Evolutionary conservation across 345 rosid species (phyloP).

Genomic region (Aquilaria yunnanensis): DNA sequence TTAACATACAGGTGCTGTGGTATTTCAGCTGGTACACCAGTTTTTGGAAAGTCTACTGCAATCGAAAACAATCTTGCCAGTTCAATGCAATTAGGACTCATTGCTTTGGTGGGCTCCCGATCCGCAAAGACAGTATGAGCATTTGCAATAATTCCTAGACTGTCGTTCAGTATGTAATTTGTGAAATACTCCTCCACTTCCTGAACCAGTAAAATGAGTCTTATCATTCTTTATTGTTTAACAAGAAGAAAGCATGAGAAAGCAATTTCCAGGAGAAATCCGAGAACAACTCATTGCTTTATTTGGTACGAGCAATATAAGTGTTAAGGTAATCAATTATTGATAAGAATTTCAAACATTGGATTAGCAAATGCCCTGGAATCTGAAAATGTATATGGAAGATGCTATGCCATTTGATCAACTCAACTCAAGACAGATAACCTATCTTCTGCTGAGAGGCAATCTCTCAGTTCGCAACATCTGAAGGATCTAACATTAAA

Average conservation of each 20-base stretch:
- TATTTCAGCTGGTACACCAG: slow-evolving; percentile 46
- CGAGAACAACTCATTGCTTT: too few relatives aligned
- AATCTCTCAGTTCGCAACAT: too few relatives aligned
- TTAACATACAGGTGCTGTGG: slow-evolving; percentile 26
- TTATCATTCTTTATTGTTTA: neutral
- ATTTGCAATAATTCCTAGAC: slow-evolving; percentile 39
- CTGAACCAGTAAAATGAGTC: slow-evolving; percentile 14
- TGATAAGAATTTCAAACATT: too few relatives aligned
- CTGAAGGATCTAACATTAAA: too few relatives aligned
- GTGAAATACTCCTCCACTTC: slow-evolving; percentile 45
- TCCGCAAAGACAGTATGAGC: slow-evolving; percentile 44
- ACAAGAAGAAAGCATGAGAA: slow-evolving; percentile 11
- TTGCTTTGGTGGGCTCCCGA: slow-evolving; percentile 28
- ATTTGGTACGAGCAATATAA: too few relatives aligned
- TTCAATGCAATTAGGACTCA: slow-evolving; percentile 26
- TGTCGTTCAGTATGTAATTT: slow-evolving; percentile 43
- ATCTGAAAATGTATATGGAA: too few relatives aligned
- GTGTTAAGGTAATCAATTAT: too few relatives aligned
- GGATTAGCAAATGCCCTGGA: too few relatives aligned
- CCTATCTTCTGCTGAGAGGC: too few relatives aligned
- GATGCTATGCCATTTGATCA: too few relatives aligned
- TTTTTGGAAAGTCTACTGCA: slow-evolving; percentile 60
- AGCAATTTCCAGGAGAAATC: neutral
- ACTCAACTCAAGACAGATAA: too few relatives aligned
- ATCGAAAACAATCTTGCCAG: slow-evolving; percentile 41